Evolutionary conservation across 2,329 filamentous ascomycete genomes (phyloP).

Genomic region (Sarocladium strictum): DNA sequence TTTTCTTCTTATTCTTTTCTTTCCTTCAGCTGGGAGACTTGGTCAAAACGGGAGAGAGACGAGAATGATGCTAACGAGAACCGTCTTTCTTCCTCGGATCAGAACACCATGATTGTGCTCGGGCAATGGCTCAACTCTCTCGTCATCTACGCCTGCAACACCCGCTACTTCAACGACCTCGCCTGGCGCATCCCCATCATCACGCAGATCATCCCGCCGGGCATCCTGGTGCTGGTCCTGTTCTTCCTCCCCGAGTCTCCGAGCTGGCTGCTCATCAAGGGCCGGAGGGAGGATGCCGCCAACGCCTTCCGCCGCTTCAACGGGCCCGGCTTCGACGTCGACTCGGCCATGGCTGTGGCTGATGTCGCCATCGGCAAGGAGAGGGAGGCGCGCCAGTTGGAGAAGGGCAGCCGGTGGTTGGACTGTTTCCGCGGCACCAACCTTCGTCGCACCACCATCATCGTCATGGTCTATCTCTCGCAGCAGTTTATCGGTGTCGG

Average conservation of each 20-base stretch:
- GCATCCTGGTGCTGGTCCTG: constrained; percentile 12
- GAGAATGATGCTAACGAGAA: background rate
- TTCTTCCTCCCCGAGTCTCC: background rate
- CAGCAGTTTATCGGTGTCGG: constrained; percentile 25
- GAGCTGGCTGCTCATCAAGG: background rate
- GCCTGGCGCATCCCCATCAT: constrained; percentile 24
- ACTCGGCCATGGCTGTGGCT: constrained; percentile 17
- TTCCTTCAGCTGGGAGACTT: too few relatives aligned
- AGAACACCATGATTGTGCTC: constrained; percentile 26
- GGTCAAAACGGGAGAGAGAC: too few relatives aligned
- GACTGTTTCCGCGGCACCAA: constrained; percentile 23
- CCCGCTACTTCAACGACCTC: constrained; percentile 15
- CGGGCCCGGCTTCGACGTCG: constrained; percentile 19
- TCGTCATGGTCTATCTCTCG: constrained; percentile 25
- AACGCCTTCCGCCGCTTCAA: constrained; percentile 17
- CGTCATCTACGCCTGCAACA: constrained; percentile 17
- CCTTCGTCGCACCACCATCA: constrained; percentile 21
- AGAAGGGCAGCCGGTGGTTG: constrained; percentile 17
- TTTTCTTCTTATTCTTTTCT: too few relatives aligned
- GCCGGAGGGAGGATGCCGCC: background rate
- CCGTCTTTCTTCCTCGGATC: too few relatives aligned
- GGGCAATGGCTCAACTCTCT: constrained; percentile 22
- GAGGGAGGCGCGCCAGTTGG: constrained; percentile 17
- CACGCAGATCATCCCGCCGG: constrained; percentile 22
- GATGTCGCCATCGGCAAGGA: constrained; percentile 12